phyloP scores from a whole-genome alignment of 805 yeast species.

The Candida ascalaphidarum region DNA sequence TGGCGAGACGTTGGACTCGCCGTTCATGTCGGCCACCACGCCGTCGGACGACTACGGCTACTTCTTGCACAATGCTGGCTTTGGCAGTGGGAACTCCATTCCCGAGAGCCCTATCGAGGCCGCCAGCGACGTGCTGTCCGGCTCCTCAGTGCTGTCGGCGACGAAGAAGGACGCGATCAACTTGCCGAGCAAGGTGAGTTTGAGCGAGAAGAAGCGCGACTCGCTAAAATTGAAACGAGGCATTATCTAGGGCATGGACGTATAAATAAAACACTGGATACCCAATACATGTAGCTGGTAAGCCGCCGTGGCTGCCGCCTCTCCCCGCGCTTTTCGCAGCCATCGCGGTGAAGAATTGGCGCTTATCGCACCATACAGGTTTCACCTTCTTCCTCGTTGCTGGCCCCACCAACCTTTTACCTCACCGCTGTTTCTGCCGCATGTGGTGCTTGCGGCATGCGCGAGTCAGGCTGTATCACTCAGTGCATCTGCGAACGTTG shows the following conservation, averaged over 20 bases:
- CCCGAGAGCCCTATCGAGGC: constrained; percentile 5
- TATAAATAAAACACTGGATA: background rate
- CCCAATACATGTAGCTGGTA: background rate
- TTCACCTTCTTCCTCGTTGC: too few species aligned
- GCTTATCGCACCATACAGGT: too few species aligned
- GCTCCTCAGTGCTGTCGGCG: constrained; percentile 3
- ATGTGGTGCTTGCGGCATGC: too few species aligned
- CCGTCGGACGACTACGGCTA: constrained; percentile 28
- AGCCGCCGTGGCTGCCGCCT: background rate
- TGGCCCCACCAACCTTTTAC: too few species aligned
- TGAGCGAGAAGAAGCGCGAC: constrained; percentile 38
- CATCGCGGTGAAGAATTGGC: too few species aligned
- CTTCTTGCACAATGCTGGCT: constrained; percentile 12
- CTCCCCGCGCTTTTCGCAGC: too few species aligned
- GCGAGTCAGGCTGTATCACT: too few species aligned
- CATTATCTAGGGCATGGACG: constrained; percentile 20
- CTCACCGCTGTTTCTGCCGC: too few species aligned
- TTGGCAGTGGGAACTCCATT: constrained; percentile 1
- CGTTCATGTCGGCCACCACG: constrained; percentile 31
- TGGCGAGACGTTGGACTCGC: constrained; percentile 25
- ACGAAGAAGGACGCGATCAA: constrained; percentile 11
- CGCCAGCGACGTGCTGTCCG: constrained; percentile 3
- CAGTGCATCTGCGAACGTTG: too few species aligned
- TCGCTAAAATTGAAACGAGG: constrained; percentile 37
- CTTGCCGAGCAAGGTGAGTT: constrained; percentile 23